Evolutionary conservation across 2,329 filamentous ascomycete genomes (phyloP), one percentile per base, ranked within the genome.

Genomic region (Colletotrichum somersetense): DNA sequence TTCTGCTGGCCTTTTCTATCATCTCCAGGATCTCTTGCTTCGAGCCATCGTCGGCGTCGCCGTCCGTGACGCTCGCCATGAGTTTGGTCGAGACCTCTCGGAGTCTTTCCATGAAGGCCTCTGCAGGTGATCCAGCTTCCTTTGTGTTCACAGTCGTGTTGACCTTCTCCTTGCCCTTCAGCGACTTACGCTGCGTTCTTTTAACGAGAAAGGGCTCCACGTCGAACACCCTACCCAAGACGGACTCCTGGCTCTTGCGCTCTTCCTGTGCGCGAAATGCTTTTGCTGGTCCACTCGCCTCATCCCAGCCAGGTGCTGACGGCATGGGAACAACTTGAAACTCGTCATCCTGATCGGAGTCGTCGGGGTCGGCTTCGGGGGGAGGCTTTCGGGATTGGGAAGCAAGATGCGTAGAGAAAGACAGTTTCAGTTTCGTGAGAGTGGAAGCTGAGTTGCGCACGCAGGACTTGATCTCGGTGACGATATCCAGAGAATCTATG

Each of bases 401-500:
- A 2, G 88, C 88, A 20, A 91, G 79, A 3, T 75, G 73, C 44
- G 87, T 83, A 0, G 89, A 91, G 70, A 92, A 86, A 5, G 90
- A 91, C 18, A 92, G 79, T 62, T 86, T 84, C 35, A 92, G 79
- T 57, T 86, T 84, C 30, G 82, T 85, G 30, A 92, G 80, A 0
- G 88, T 88, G 1, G 85, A 82, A 2, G 86, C 83, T 1, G 87
- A 91, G 74, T 87, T 87, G 14, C 82, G 82, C 33, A 92, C 80
- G 75, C 89, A 91, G 6, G 82, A 76, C 73, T 85, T 86, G 72
- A 92, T 82, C 78, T 91, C 90, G 1, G 83, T 78, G 16, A 90
- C 76, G 42, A 89, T 81, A 44, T 90, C 87, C 5, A 91, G 80
- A 38, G 80, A 84, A 71, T 91, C 89, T 64, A 92, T 90, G 73